Evolutionary conservation across 2,329 filamentous ascomycete genomes (phyloP).

Genomic region (Aspergillus intermedius): DNA sequence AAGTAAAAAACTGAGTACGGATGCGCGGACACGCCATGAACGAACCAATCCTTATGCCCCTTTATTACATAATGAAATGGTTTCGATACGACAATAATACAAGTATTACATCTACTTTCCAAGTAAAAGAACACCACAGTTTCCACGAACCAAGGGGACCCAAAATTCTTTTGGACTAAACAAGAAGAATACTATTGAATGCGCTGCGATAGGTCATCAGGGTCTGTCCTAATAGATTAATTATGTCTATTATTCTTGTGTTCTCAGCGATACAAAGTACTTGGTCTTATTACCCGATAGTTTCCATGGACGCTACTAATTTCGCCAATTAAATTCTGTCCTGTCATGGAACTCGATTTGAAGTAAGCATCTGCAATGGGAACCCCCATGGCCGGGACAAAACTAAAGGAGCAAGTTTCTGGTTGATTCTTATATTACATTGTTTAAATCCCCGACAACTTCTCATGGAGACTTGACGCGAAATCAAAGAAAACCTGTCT

Average conservation of each 20-base stretch:
- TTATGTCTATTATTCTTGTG: too few relatives aligned
- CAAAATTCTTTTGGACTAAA: background rate
- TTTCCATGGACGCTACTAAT: too few relatives aligned
- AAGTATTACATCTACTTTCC: background rate
- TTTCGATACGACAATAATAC: background rate
- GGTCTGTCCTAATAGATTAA: too few relatives aligned
- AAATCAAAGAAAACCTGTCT: background rate
- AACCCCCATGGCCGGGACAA: conserved; percentile 10
- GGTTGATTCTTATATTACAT: background rate
- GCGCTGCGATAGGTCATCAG: too few relatives aligned
- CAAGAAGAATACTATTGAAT: too few relatives aligned
- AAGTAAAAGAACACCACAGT: too few relatives aligned
- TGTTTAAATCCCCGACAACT: background rate
- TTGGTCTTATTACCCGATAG: too few relatives aligned
- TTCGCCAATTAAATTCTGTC: background rate
- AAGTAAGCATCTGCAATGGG: background rate
- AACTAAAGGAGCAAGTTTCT: conserved; percentile 2
- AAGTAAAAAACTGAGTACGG: conserved; percentile 1
- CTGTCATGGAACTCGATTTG: background rate
- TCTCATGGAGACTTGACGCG: background rate
- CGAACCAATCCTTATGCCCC: background rate
- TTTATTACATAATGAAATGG: background rate
- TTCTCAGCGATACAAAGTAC: too few relatives aligned
- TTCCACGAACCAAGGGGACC: too few relatives aligned
- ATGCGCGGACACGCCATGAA: background rate